Percentiles rank a stretch among this genome's conserved stretches.
Conservation (phyloP, 1,139 yeast species). For the Wickerhamomyces sp. region DNA sequence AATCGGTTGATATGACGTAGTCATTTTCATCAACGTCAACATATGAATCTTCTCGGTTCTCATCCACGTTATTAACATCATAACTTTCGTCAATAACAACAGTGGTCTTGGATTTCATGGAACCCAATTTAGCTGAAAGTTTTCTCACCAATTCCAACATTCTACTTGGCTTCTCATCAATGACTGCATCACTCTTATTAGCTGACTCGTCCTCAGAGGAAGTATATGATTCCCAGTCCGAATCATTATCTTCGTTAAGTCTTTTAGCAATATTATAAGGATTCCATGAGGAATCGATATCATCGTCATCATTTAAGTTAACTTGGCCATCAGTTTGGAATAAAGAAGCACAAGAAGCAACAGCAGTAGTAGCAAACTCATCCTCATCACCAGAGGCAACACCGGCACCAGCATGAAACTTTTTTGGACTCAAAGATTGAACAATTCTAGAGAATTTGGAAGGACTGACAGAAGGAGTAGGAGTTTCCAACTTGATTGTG, state of each 20-base stretch:
- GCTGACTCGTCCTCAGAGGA: conserved; percentile 4
- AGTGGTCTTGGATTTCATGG: background rate
- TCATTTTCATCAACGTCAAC: background rate
- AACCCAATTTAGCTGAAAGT: conserved; percentile 2
- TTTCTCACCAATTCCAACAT: conserved; percentile 5
- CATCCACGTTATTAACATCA: background rate
- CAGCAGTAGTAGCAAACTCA: conserved; percentile 1
- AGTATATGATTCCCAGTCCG: conserved; percentile 4
- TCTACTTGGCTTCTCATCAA: conserved; percentile 2
- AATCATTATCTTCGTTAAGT: conserved; percentile 4
- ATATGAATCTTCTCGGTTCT: background rate
- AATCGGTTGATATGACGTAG: background rate
- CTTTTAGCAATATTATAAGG: conserved; percentile 16
- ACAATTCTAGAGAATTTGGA: conserved; percentile 10
- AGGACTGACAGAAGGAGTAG: conserved; percentile 10
- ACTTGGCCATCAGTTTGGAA: conserved; percentile 8
- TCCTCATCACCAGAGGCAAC: background rate
- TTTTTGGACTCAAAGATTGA: conserved; percentile 13
- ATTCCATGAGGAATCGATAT: conserved; percentile 9
- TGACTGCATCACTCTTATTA: background rate
- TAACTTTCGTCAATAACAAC: background rate
- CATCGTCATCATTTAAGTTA: conserved; percentile 5
- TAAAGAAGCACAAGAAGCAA: conserved; percentile 2
- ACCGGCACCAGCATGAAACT: background rate
- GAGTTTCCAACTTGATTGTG: conserved; percentile 6